These are phyloP conservation scores for Umbelopsis isabellina DNA, from an alignment of 192 early-diverging fungal species.

Conservation along the genomic window DNA sequence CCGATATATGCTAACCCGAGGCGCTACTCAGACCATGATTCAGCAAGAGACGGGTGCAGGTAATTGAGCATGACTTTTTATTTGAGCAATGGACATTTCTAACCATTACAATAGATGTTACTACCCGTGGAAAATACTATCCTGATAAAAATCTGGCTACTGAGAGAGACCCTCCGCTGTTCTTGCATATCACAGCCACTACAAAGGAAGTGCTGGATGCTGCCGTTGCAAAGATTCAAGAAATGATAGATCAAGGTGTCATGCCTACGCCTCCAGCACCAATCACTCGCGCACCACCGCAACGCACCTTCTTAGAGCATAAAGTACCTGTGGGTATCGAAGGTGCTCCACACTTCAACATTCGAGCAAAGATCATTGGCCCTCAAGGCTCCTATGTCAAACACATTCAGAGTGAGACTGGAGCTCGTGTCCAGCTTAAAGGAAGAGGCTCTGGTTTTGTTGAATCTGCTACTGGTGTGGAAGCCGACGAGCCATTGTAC, in stretches of 20 bases:
- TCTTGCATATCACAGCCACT: constrained; percentile 74
- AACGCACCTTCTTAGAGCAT: constrained; percentile 56
- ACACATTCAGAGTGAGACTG: constrained; percentile 83
- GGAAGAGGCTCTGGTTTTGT: constrained; percentile 84
- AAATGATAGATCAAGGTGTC: constrained; percentile 68
- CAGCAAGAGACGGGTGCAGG: constrained; percentile 78
- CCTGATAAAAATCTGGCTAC: constrained; percentile 72
- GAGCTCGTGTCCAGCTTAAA: constrained; percentile 77
- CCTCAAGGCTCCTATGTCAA: constrained; percentile 81
- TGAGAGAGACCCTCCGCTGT: constrained; percentile 77
- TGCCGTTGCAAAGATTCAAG: constrained; percentile 75
- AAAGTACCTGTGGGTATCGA: constrained; percentile 80
- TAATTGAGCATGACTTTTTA: constrained; percentile 15
- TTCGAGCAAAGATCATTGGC: constrained; percentile 87
- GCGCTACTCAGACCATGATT: constrained; percentile 71
- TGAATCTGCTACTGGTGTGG: constrained; percentile 62
- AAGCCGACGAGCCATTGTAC: constrained; percentile 79
- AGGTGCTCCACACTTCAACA: constrained; percentile 74
- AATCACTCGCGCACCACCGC: not conserved
- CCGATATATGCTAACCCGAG: constrained; percentile 79
- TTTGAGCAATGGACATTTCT: not conserved
- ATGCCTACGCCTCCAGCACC: constrained; percentile 38
- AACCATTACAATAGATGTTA: constrained; percentile 54
- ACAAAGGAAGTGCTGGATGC: constrained; percentile 67
- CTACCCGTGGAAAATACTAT: constrained; percentile 86